phyloP scores from a whole-genome alignment of 176 grass and related monocot species.

The Aegilops speltoides region DNA sequence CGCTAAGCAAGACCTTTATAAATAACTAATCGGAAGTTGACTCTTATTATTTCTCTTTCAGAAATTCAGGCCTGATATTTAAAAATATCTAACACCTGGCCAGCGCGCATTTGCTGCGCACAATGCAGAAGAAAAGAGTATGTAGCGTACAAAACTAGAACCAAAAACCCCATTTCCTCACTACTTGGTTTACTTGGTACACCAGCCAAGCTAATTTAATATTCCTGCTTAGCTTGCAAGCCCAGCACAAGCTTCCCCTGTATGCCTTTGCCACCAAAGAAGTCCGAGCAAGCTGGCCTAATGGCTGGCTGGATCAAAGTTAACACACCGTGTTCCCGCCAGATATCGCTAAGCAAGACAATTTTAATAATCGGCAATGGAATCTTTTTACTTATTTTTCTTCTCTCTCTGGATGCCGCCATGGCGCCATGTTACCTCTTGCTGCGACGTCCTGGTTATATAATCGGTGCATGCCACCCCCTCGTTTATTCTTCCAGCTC shows the following conservation, averaged over 20 bases:
- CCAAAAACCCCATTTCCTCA: not conserved
- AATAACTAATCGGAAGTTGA: too few species aligned
- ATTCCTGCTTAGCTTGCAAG: slow-evolving; percentile 16
- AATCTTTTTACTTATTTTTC: slow-evolving; percentile 22
- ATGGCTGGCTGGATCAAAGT: not conserved
- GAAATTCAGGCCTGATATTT: too few species aligned
- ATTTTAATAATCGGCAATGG: slow-evolving; percentile 9
- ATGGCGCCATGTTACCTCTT: slow-evolving; percentile 43
- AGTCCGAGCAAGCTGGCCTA: not conserved
- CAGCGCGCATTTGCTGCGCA: not conserved
- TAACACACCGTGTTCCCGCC: not conserved
- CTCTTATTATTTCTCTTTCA: too few species aligned
- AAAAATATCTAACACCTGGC: not conserved
- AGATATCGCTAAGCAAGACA: slow-evolving; percentile 9
- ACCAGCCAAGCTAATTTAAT: not conserved
- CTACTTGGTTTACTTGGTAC: not conserved
- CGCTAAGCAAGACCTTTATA: not conserved
- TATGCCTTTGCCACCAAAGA: not conserved
- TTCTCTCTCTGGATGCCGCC: not conserved
- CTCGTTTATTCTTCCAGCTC: not conserved
- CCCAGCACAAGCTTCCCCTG: not conserved
- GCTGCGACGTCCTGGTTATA: slow-evolving; percentile 28
- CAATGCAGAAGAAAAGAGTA: not conserved
- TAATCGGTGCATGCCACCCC: slow-evolving; percentile 25
- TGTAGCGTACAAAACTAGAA: not conserved